These are phyloP conservation scores for Kodamaea ohmeri DNA, from an alignment of 1,139 yeast genomes.

Conservation along the genomic window DNA sequence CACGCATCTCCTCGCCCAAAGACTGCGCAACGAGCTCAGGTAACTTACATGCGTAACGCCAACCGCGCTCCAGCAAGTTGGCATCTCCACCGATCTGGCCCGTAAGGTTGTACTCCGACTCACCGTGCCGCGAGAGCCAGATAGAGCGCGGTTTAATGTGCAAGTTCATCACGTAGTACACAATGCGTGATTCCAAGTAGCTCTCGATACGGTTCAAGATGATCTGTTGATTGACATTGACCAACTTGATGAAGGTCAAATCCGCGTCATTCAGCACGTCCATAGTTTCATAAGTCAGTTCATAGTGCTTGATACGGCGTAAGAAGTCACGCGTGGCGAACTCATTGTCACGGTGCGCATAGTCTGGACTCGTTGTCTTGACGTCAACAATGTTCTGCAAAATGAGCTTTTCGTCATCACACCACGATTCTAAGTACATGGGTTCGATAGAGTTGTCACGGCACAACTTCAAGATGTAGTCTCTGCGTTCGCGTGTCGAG, in stretches of 20 bases:
- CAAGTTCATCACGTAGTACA: slow-evolving; percentile 91
- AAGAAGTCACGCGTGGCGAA: slow-evolving; percentile 70
- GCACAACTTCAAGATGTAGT: slow-evolving; percentile 61
- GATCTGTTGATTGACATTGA: slow-evolving; percentile 84
- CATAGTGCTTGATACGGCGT: slow-evolving; percentile 70
- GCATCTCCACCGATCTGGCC: slow-evolving; percentile 98
- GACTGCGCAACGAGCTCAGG: slow-evolving; percentile 76
- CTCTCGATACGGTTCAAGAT: slow-evolving; percentile 84
- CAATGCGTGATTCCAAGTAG: slow-evolving; percentile 88
- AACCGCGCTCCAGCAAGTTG: slow-evolving; percentile 78
- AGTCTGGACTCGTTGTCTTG: slow-evolving; percentile 85
- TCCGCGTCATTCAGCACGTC: slow-evolving; percentile 53
- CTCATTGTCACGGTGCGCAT: slow-evolving; percentile 67
- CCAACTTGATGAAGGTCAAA: slow-evolving; percentile 78
- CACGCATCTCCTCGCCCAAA: slow-evolving; percentile 62
- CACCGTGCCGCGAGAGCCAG: slow-evolving; percentile 95
- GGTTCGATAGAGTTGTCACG: slow-evolving; percentile 74
- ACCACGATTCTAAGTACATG: slow-evolving; percentile 87
- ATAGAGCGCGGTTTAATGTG: slow-evolving; percentile 90
- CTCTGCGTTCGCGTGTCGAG: slow-evolving; percentile 69
- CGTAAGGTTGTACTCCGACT: slow-evolving; percentile 84
- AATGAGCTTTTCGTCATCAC: slow-evolving; percentile 78
- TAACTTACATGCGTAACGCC: slow-evolving; percentile 76
- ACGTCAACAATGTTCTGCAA: slow-evolving; percentile 81
- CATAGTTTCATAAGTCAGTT: slow-evolving; percentile 72